Conservation (phyloP, 2,329 filamentous ascomycete species). For the Fusarium globosum region DNA sequence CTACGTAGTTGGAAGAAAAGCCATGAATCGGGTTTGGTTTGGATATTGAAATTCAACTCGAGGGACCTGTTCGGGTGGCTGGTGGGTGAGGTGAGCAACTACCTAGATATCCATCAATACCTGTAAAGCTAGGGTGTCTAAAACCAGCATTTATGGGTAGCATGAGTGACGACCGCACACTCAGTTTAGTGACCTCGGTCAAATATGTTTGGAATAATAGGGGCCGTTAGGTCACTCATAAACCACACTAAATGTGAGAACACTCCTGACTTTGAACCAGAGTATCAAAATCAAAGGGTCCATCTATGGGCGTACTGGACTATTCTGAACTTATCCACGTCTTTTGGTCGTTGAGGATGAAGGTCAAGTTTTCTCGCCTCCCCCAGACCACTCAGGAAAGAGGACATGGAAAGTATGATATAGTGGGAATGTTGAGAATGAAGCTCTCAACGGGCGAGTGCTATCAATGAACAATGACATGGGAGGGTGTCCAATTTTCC, state of each 20-base stretch:
- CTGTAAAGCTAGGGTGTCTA: not conserved
- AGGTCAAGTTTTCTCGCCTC: not conserved
- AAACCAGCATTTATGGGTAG: not conserved
- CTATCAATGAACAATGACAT: not conserved
- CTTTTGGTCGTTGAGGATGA: not conserved
- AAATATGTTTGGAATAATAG: not conserved
- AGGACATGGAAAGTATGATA: not conserved
- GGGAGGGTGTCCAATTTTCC: constrained; percentile 4
- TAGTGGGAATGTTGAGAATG: constrained; percentile 3
- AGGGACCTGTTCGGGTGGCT: not conserved
- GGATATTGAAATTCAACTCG: not conserved
- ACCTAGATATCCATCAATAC: not conserved
- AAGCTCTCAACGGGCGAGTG: not conserved
- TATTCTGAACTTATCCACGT: not conserved
- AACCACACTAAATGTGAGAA: not conserved
- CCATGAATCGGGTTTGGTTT: not conserved
- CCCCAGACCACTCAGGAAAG: not conserved
- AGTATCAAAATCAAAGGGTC: not conserved
- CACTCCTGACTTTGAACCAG: not conserved
- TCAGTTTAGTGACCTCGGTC: not conserved
- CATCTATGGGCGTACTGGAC: not conserved
- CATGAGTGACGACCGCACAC: not conserved
- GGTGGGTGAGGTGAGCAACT: constrained; percentile 3
- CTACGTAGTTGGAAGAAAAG: not conserved
- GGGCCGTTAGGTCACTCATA: not conserved